Percentiles rank a stretch among this genome's conserved stretches.
These are phyloP conservation scores for Xylaria sp. DNA, from an alignment of 2,329 filamentous ascomycete species.

Conservation along the genomic window DNA sequence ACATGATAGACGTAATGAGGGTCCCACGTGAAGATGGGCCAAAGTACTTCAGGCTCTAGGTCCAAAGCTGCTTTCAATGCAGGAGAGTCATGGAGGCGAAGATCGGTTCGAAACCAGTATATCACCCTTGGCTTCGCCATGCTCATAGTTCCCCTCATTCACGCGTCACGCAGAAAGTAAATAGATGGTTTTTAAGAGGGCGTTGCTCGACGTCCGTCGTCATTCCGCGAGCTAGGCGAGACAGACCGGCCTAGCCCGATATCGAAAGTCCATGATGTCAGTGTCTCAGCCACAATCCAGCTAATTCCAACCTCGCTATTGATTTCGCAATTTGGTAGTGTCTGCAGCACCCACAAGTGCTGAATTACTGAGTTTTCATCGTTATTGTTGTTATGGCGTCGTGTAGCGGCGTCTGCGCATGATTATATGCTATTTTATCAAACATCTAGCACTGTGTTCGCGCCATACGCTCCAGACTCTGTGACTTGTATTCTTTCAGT, in stretches of 20 bases:
- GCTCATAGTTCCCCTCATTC: neutral
- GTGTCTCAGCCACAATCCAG: slow-evolving; percentile 12
- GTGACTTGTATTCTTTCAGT: too few relatives aligned
- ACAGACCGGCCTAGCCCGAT: slow-evolving; percentile 3
- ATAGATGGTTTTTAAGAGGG: too few relatives aligned
- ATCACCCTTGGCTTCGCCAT: slow-evolving; percentile 60
- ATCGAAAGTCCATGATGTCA: slow-evolving; percentile 29
- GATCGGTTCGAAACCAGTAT: slow-evolving; percentile 81
- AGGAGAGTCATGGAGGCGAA: slow-evolving; percentile 78
- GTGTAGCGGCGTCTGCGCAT: too few relatives aligned
- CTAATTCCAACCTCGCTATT: neutral
- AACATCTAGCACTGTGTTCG: too few relatives aligned
- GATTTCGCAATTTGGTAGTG: too few relatives aligned
- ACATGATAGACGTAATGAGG: slow-evolving; percentile 79
- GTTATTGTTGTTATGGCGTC: too few relatives aligned
- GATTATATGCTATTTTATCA: too few relatives aligned
- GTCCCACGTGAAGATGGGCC: slow-evolving; percentile 81
- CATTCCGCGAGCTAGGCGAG: neutral
- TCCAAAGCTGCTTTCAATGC: slow-evolving; percentile 74
- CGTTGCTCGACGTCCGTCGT: neutral
- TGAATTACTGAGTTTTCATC: too few relatives aligned
- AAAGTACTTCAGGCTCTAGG: slow-evolving; percentile 70
- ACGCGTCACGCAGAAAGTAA: neutral
- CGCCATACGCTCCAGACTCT: too few relatives aligned
- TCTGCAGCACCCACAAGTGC: too few relatives aligned